Evolutionary conservation across 1,284 basidiomycete genomes (phyloP).

Genomic region (Vanrija pseudolonga): DNA sequence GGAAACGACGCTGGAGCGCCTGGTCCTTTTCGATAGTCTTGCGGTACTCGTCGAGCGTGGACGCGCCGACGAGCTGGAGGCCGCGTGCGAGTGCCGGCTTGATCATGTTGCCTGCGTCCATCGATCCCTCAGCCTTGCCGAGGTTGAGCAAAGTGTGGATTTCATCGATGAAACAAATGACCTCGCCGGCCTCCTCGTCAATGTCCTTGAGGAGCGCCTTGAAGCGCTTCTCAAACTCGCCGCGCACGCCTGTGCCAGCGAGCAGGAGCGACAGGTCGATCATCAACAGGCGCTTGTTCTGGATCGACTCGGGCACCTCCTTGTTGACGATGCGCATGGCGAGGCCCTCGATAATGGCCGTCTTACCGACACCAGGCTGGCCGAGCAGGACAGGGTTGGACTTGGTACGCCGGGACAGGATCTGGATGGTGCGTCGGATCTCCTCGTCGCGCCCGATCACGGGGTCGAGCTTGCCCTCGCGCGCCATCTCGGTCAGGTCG

Average conservation of each 20-base stretch:
- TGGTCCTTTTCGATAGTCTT: slow-evolving; percentile 90
- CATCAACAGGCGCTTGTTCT: slow-evolving; percentile 74
- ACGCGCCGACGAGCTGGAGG: slow-evolving; percentile 79
- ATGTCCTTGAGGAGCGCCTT: slow-evolving; percentile 81
- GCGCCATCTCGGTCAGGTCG: slow-evolving; percentile 78
- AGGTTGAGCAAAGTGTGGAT: slow-evolving; percentile 63
- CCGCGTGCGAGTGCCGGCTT: slow-evolving; percentile 70
- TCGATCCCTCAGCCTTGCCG: slow-evolving; percentile 85
- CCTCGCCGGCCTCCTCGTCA: slow-evolving; percentile 65
- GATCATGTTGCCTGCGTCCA: slow-evolving; percentile 74
- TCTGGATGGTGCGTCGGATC: slow-evolving; percentile 85
- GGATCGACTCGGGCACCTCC: slow-evolving; percentile 85
- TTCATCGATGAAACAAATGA: slow-evolving; percentile 88
- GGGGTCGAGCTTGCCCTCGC: slow-evolving; percentile 80
- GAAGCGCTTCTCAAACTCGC: slow-evolving; percentile 90
- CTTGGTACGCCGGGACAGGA: slow-evolving; percentile 68
- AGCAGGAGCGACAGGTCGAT: slow-evolving; percentile 77
- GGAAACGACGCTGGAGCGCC: slow-evolving; percentile 84
- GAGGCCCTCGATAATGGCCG: slow-evolving; percentile 82
- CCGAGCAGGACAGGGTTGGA: slow-evolving; percentile 72
- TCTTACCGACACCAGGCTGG: slow-evolving; percentile 79
- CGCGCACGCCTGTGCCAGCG: slow-evolving; percentile 82
- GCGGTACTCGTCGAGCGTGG: slow-evolving; percentile 84
- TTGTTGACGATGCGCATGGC: slow-evolving; percentile 82
- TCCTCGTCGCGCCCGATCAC: slow-evolving; percentile 88